Base-by-base conservation (phyloP, 768 basidiomycete species). In the Hericium coralloides region DNA sequence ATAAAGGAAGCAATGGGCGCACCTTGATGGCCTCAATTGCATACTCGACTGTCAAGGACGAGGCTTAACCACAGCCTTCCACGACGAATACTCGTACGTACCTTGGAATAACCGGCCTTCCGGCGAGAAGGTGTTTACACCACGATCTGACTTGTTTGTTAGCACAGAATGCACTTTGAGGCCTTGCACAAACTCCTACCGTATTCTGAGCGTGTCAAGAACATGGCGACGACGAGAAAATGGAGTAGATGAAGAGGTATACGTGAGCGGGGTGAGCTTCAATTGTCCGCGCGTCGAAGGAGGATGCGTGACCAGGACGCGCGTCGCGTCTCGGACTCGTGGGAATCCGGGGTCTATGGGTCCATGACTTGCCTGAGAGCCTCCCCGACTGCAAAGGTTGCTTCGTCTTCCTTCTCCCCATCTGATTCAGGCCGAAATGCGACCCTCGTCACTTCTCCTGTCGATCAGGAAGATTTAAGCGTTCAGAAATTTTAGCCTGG, bases 1-100 rank as follows among this genome's bases (percentile, higher is more conserved):
- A 39, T 22, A 51, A 26, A 38, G 23, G 23, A 26, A 25, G 17
- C 65, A 53, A 20, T 20, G 23, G n/a, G 57, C 69, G 58, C 61
- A 94, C 94, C 74, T 97, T 98, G 73, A 98, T 98, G 8, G 97
- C 97, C 68, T 99, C 97, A 69, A 98, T 99, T 53, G 97, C 97
- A 78, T 98, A 98, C 74, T 99, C 97, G 72, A 99, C 95, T 98
- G 64, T 2, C 37, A 23, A 38, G 14, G 20, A 52, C 39, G 70
- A 20, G 69, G 67, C 54, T 57, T 56, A 8, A 45, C n/a, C 43
- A n/a, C n/a, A 20, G 43, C 43, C 31, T 31, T 15, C 18, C 18
- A 20, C 18, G n/a, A 18, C n/a, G 15, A 5, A 12, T 45, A n/a
- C 12, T n/a, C 9, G 43, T 3, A 66, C 75, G 51, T 61, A 95